phyloP scores from a whole-genome alignment of 2,329 filamentous ascomycete genomes.

The Claviceps sorghi region DNA sequence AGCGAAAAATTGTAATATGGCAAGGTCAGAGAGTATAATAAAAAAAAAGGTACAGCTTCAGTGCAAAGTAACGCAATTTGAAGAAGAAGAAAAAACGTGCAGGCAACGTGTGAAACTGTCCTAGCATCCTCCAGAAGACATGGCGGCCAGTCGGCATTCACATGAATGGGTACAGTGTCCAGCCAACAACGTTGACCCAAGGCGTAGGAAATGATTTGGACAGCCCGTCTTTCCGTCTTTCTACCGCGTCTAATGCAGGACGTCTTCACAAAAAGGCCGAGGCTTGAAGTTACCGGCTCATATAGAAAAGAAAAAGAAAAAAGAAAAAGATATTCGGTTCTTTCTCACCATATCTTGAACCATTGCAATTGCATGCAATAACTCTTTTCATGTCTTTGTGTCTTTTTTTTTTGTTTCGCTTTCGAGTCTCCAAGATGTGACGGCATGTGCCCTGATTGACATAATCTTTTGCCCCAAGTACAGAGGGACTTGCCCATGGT shows the following conservation, averaged over 20 bases:
- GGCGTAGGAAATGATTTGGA: neutral
- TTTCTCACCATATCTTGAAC: conserved; percentile 6
- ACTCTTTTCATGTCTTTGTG: conserved; percentile 14
- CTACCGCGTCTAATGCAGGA: neutral
- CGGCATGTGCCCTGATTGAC: conserved; percentile 15
- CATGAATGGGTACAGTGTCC: conserved; percentile 2
- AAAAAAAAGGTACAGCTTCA: neutral
- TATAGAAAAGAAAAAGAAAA: neutral
- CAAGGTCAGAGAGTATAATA: neutral
- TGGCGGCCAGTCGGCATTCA: neutral
- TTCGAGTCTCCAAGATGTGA: conserved; percentile 20
- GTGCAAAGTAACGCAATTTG: conserved; percentile 1
- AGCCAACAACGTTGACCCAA: neutral
- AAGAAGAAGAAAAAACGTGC: neutral
- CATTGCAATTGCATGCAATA: conserved; percentile 4
- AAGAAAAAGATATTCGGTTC: conserved; percentile 7
- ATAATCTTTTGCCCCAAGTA: conserved; percentile 5
- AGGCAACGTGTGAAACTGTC: conserved; percentile 4
- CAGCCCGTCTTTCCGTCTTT: neutral
- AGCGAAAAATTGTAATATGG: conserved; percentile 14
- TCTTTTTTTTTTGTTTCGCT: conserved; percentile 8
- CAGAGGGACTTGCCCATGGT: conserved; percentile 6
- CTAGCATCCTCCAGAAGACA: conserved; percentile 3
- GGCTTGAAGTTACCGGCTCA: conserved; percentile 6
- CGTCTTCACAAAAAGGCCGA: neutral